Evolutionary conservation across 768 basidiomycete species (phyloP).

Genomic region (Pleurotus eryngii): DNA sequence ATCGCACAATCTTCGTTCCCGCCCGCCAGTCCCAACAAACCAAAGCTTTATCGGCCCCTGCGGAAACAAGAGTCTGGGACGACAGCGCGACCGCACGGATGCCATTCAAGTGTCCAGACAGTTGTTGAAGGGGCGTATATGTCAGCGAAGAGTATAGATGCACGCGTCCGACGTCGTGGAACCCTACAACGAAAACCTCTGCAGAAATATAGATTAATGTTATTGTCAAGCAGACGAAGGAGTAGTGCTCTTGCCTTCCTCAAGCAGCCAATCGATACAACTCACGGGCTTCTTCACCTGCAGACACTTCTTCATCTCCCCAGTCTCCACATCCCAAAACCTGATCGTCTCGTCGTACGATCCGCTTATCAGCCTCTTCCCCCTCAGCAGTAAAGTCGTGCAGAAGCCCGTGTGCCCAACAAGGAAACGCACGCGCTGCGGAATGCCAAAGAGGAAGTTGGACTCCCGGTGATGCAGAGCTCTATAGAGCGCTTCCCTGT

Average conservation of each 20-base stretch:
- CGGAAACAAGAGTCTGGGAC: slow-evolving; percentile 81
- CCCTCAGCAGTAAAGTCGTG: slow-evolving; percentile 74
- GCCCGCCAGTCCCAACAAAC: slow-evolving; percentile 92
- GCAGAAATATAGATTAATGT: neutral
- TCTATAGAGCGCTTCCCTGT: slow-evolving; percentile 63
- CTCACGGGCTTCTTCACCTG: slow-evolving; percentile 88
- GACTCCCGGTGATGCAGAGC: slow-evolving; percentile 82
- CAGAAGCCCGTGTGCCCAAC: slow-evolving; percentile 86
- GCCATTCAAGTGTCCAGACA: slow-evolving; percentile 84
- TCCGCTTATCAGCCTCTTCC: slow-evolving; percentile 82
- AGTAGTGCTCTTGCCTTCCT: slow-evolving; percentile 53
- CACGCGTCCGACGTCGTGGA: slow-evolving; percentile 89
- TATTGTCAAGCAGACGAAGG: neutral
- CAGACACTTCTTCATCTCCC: slow-evolving; percentile 67
- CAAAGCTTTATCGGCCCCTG: slow-evolving; percentile 68
- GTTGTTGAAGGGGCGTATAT: slow-evolving; percentile 79
- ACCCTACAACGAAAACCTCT: slow-evolving; percentile 92
- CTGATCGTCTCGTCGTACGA: slow-evolving; percentile 91
- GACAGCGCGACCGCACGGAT: slow-evolving; percentile 88
- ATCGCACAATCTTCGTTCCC: slow-evolving; percentile 84
- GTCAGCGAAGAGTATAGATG: slow-evolving; percentile 86
- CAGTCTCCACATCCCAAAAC: slow-evolving; percentile 80
- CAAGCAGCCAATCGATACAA: slow-evolving; percentile 81
- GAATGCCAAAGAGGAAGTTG: slow-evolving; percentile 74
- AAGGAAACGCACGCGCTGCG: slow-evolving; percentile 76